Base-by-base conservation (phyloP, 352 stramenopile genomes). In the Pythium angustatum region DNA sequence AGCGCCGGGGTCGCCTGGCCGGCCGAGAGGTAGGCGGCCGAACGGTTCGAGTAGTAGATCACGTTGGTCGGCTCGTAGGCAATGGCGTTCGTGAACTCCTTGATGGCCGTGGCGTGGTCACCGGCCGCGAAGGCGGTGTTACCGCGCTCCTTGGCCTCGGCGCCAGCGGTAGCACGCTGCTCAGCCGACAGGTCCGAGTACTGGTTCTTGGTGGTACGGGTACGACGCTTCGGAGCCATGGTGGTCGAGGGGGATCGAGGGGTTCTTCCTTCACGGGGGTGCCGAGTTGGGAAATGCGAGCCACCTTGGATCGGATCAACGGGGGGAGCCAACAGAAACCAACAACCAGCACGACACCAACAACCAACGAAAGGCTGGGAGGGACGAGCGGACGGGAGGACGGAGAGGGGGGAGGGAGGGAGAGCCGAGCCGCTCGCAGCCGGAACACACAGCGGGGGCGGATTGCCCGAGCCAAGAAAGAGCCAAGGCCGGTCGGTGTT, bases 11-110 rank as follows among this genome's bases (percentile, higher is more conserved):
- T 93, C 53, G 83, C 81, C 72, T 96, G 86, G 51, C 84, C 83
- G 4, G 82, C 80, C 61, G 69, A 89, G 52, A 96, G 66, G 76
- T 96, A 94, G 7, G 87, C 87, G 28, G 87, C 87, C 77, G 87
- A 96, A 60, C 87, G 85, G 73, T 96, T 96, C 69, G 83, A 93
- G 73, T 77, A 96, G 78, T 96, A 96, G 58, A 93, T 91, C 19
- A 93, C 82, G 70, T 94, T 94, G 38, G 76, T 81, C 15, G 87
- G 87, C 74, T 96, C 86, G 76, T 91, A 93, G 22, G 82, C 83
- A 52, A 96, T 93, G 59, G 87, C 87, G 24, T 77, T 80, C 27
- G 86, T 93, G 78, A 95, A 95, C 71, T 93, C 84, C 78, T 93
- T 93, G 79, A 95, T 91, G 61, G 86, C 86, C 31, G 77, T 81